Evolutionary conservation across 2,329 filamentous ascomycete genomes (phyloP), one percentile per base, ranked within the genome.

Genomic region (Lecanicillium sp.): DNA sequence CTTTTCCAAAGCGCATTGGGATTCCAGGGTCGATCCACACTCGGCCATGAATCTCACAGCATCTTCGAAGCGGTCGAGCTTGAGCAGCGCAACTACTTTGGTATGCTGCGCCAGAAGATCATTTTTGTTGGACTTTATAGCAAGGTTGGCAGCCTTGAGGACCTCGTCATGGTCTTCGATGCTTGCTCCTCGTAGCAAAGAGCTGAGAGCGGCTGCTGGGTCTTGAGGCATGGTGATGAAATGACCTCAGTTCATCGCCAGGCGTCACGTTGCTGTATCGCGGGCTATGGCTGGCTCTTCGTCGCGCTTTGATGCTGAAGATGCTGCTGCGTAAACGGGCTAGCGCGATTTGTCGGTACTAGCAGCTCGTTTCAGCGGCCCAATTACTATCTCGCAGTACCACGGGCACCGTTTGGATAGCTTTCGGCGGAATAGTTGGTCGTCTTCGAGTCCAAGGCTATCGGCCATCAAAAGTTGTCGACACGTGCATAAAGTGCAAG

Each of bases 1-100:
- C 55, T 80, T 80, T 58, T 89, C 85, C 31, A 89, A 68, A 13
- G 63, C 53, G 48, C 80, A 85, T 41, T 63, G 62, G 29, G 73
- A 64, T 54, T 80, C 75, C 41, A 89, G 62, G 46, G 64, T 67
- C 42, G 73, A 66, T 35, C 78, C 78, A 14, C 70, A 78, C 27
- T 79, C 75, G 43, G 79, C 73, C 43, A 90, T 72, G 40, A 77
- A 72, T 43, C 77, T 76, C 34, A 87, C 65, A 33, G 83, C 84
- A 58, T 92, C 85, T 41, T 84, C 76, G 58, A 83, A 92, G 42
- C 85, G 82, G 60, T 92, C 86, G 49, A 92, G 75, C 57, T 88
- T 87, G 46, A 92, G 69, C 15, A 92, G 71, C 16, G 85, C 84
- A 32, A 90, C 73, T 12, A 83, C 71, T 44, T 82, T 80, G 27